phyloP scores from a whole-genome alignment of 441 rosid genomes.

The Gossypium gossypioides region DNA sequence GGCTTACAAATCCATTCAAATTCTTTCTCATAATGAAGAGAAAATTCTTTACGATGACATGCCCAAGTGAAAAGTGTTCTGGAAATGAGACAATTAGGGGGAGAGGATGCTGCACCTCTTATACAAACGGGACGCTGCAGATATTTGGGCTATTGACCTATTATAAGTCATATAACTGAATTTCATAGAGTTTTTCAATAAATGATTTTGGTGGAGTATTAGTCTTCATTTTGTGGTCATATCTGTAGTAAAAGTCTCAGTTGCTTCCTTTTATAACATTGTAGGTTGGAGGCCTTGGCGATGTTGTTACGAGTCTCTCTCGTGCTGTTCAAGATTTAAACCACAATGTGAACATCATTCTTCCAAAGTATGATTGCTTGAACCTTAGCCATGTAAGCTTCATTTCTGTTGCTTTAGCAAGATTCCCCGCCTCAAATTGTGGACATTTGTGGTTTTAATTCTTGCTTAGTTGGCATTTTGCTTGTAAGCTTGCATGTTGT shows the following conservation, averaged over 20 bases:
- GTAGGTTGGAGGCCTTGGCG: conserved; percentile 98
- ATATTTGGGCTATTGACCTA: background rate
- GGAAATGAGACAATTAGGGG: background rate
- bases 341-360: conserved; percentile 74
- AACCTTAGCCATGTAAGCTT: conserved; percentile 67
- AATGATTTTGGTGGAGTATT: background rate
- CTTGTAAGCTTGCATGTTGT: background rate
- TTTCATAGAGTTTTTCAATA: background rate
- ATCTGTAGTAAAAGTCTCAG: background rate
- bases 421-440: background rate
- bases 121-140: background rate
- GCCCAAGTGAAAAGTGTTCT: background rate
- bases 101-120: background rate
- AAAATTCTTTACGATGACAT: background rate
- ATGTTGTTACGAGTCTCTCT: conserved; percentile 92
- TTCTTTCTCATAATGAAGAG: conserved; percentile 1
- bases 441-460: background rate
- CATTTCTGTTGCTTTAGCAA: conserved; percentile 15
- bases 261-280: conserved; percentile 15
- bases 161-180: background rate
- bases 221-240: background rate
- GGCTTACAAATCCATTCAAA: background rate
- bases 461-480: background rate
- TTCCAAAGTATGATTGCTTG: conserved; percentile 92
- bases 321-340: conserved; percentile 93